phyloP scores from a whole-genome alignment of 306 rosid genomes.

The Prunus mira region DNA sequence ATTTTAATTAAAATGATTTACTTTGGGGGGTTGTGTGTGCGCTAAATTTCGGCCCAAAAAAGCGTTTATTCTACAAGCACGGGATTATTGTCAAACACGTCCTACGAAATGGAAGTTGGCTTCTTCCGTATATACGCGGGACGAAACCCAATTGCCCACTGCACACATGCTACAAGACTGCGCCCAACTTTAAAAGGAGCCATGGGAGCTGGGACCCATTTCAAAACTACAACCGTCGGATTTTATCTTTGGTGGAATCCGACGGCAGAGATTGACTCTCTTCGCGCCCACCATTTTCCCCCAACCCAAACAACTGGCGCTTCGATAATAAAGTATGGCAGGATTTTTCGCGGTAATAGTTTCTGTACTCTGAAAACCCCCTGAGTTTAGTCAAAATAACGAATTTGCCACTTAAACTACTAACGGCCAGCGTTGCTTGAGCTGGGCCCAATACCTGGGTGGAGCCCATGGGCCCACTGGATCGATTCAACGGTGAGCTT shows the following conservation, averaged over 20 bases:
- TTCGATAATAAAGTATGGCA: background rate
- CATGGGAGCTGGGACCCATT: constrained; percentile 33
- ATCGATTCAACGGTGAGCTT: constrained; percentile 22
- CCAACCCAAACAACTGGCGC: background rate
- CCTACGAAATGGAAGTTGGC: background rate
- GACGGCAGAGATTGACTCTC: constrained; percentile 27
- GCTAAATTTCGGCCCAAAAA: background rate
- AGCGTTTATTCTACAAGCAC: no score
- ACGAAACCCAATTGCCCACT: background rate
- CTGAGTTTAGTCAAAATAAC: background rate
- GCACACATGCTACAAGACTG: background rate
- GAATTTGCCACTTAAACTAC: background rate
- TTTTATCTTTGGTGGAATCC: background rate
- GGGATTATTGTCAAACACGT: background rate
- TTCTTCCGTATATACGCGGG: background rate
- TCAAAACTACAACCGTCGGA: constrained; percentile 18
- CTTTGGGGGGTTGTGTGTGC: background rate
- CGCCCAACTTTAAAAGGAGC: background rate
- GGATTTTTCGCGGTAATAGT: background rate
- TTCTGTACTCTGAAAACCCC: background rate
- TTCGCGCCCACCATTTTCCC: background rate
- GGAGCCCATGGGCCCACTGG: constrained; percentile 5
- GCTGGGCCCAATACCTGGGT: background rate
- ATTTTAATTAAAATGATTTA: background rate
- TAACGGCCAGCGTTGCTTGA: background rate